Base-by-base conservation (phyloP, 257 asterid species). In the Rubia yunnanensis region DNA sequence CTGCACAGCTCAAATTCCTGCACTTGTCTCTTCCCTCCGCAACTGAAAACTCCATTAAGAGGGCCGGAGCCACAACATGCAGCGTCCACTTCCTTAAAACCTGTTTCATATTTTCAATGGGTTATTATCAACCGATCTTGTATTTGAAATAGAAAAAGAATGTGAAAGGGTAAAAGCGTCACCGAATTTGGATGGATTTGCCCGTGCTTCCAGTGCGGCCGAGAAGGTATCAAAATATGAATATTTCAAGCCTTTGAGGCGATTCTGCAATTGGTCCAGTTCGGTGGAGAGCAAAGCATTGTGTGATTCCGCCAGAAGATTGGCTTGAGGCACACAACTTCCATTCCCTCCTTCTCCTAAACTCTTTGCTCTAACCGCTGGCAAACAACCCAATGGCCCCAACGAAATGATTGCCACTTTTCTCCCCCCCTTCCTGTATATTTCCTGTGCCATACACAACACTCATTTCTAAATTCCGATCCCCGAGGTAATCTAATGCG, bases 11-110 rank as follows among this genome's bases (percentile, higher is more conserved):
- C 67, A 18, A 32, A 83, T 9, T 81, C 78, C 69, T 76, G 73
- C 2, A 39, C 74, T 6, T 13, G 32, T 57, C 86, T 80, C 72
- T 71, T 80, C 2, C 88, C 88, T 57, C 94, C 89, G 59, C 89
- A 86, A 74, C 80, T 83, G 69, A 52, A 52, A 10, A 46, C 28
- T 27, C 86, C 94, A 35, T 82, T 70, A 10, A 62, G 80, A 31
- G 70, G 79, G 64, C 94, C 94, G 4, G 71, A 68, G 1, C 94
- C 88, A 55, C 88, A 86, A 55, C 90, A 86, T 10, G 90, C 94
- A 64, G 32, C 74, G 63, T 68, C 68, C 48, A 76, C 80, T 61
- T 77, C 89, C 80, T 69, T 66, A 30, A 81, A 78, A 63, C 94
- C 94, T 86, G 3, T 61, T 10, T 61, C 2, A n/a, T n/a, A n/a